Conservation (phyloP, 768 basidiomycete genomes). For the Podaxis pistillaris region DNA sequence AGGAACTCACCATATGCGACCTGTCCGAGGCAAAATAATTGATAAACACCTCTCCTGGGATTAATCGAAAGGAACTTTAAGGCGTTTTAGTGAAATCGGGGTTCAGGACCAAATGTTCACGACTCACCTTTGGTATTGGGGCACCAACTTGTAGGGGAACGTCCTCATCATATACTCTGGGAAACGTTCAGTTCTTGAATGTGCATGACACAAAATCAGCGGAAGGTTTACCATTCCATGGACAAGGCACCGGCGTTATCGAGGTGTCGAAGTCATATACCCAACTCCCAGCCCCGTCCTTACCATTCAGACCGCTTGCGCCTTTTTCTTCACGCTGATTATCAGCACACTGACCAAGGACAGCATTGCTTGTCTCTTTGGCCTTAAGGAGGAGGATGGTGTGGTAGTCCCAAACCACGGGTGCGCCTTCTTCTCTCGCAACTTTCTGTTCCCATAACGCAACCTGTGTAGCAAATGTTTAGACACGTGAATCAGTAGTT, state of each 20-base stretch:
- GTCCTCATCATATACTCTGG: constrained; percentile 47
- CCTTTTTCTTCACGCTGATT: background rate
- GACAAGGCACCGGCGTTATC: constrained; percentile 46
- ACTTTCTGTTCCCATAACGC: constrained; percentile 63
- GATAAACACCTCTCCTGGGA: constrained; percentile 50
- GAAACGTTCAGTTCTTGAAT: constrained; percentile 10
- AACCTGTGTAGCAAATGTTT: constrained; percentile 38
- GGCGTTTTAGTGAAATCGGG: background rate
- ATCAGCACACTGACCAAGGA: background rate
- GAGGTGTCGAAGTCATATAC: constrained; percentile 70
- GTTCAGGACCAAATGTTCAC: background rate
- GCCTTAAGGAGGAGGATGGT: constrained; percentile 56
- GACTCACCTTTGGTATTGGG: constrained; percentile 45
- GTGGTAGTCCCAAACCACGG: constrained; percentile 77
- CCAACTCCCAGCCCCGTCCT: constrained; percentile 35
- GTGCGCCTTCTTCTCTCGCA: constrained; percentile 27
- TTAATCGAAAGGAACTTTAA: constrained; percentile 60
- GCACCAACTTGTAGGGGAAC: constrained; percentile 36
- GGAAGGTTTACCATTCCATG: constrained; percentile 41
- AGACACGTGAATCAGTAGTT: background rate
- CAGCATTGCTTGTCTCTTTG: constrained; percentile 13
- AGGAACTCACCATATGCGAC: constrained; percentile 64
- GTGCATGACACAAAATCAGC: background rate
- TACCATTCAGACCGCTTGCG: no score
- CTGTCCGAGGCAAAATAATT: constrained; percentile 70